Conservation (phyloP, 192 early-diverging fungal genomes). For the Pilaira anomala region DNA sequence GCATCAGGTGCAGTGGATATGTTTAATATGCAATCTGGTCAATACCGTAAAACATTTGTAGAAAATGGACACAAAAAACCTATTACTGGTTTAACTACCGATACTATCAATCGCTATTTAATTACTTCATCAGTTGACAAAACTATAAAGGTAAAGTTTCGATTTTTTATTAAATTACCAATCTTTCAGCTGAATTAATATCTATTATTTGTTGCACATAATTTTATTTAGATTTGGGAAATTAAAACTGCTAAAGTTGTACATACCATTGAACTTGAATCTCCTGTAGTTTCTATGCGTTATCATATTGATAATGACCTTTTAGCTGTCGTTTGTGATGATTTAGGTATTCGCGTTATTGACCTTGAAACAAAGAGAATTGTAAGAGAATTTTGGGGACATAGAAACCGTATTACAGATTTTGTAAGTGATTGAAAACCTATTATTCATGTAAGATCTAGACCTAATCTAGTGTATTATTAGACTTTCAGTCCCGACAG, state of each 20-base stretch:
- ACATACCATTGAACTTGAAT: constrained; percentile 61
- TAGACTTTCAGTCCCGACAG: constrained; percentile 89
- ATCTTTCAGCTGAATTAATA: not conserved
- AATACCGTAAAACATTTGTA: constrained; percentile 68
- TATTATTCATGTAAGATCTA: constrained; percentile 18
- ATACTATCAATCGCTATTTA: constrained; percentile 66
- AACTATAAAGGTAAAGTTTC: constrained; percentile 59
- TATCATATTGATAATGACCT: constrained; percentile 74
- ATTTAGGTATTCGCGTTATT: constrained; percentile 82
- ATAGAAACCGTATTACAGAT: constrained; percentile 84
- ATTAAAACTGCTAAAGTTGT: constrained; percentile 64
- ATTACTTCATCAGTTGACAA: constrained; percentile 82
- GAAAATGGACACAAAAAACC: constrained; percentile 68
- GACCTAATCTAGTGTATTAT: not conserved
- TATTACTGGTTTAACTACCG: constrained; percentile 76
- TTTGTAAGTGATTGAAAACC: constrained; percentile 53
- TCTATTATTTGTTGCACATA: not conserved
- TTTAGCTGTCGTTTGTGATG: constrained; percentile 82
- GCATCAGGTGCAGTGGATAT: constrained; percentile 75
- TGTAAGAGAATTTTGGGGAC: constrained; percentile 88
- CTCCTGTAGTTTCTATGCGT: constrained; percentile 59
- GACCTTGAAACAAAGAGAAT: constrained; percentile 79
- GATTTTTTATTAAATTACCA: not conserved
- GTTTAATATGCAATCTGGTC: constrained; percentile 95
- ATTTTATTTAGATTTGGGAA: constrained; percentile 67